Evolutionary conservation across 306 rosid species (phyloP).

Genomic region (Cucumis melo): DNA sequence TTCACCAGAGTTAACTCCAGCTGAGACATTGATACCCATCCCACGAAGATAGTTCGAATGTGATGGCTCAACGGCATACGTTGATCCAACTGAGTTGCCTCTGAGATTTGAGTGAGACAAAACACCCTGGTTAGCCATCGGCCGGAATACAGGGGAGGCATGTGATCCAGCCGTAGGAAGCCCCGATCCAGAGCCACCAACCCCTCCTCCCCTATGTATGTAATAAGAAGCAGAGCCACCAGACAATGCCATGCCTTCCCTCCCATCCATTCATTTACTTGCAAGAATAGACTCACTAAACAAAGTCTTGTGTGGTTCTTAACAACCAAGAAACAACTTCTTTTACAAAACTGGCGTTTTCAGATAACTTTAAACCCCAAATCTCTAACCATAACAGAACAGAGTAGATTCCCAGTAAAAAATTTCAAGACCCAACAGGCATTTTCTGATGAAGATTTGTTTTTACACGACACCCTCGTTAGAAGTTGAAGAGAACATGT

Average conservation of each 20-base stretch:
- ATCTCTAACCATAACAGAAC: conserved; percentile 9
- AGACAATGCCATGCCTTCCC: conserved; percentile 87
- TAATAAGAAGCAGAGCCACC: conserved; percentile 77
- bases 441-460: not conserved
- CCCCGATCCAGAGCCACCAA: conserved; percentile 46
- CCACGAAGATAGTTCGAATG: conserved; percentile 38
- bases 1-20: conserved; percentile 43
- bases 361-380: conserved; percentile 1
- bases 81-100: conserved; percentile 34
- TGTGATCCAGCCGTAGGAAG: conserved; percentile 44
- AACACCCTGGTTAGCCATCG: conserved; percentile 40
- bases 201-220: conserved; percentile 72
- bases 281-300: conserved; percentile 16
- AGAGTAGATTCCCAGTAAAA: not conserved
- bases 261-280: conserved; percentile 97
- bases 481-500: not conserved
- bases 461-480: not conserved
- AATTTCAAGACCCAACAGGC: not conserved
- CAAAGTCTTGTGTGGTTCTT: not conserved
- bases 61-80: conserved; percentile 45
- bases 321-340: not conserved
- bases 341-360: not conserved
- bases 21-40: conserved; percentile 30
- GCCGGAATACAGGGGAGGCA: conserved; percentile 52
- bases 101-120: conserved; percentile 45